Percentiles rank a stretch among this genome's conserved stretches.
These are phyloP conservation scores for Yamadazyma takamatsuzukensis DNA, from an alignment of 805 yeast species.

Conservation along the genomic window DNA sequence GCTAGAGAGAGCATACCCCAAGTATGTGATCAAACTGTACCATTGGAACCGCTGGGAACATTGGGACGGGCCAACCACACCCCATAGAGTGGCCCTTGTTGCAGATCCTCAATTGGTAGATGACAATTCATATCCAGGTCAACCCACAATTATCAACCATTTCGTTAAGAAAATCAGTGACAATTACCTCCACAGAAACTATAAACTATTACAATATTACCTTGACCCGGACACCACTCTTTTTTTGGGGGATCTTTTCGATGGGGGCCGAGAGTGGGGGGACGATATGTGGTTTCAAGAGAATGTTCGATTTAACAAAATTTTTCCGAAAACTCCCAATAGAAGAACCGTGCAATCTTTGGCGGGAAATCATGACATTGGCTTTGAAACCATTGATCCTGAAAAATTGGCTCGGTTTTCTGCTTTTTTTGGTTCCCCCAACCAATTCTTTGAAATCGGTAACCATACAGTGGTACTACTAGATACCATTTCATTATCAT, in stretches of 20 bases:
- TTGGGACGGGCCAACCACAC: slow-evolving; percentile 49
- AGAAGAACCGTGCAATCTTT: slow-evolving; percentile 35
- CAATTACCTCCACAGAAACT: slow-evolving; percentile 74
- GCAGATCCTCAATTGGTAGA: slow-evolving; percentile 98
- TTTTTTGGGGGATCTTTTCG: slow-evolving; percentile 89
- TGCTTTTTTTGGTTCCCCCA: slow-evolving; percentile 70
- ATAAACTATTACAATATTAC: slow-evolving; percentile 51
- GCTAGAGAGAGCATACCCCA: slow-evolving; percentile 29
- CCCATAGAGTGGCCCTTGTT: slow-evolving; percentile 53
- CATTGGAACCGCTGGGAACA: slow-evolving; percentile 64
- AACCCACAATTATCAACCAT: slow-evolving; percentile 48
- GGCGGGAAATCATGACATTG: slow-evolving; percentile 97
- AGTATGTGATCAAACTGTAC: slow-evolving; percentile 21
- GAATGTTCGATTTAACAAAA: slow-evolving; percentile 57
- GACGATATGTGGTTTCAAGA: slow-evolving; percentile 65
- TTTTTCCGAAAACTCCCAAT: slow-evolving; percentile 58
- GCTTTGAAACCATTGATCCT: slow-evolving; percentile 73
- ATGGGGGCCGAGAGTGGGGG: slow-evolving; percentile 90
- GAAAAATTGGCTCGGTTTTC: slow-evolving; percentile 60
- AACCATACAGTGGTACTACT: slow-evolving; percentile 71
- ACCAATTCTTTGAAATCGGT: slow-evolving; percentile 50
- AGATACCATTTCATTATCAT: slow-evolving; percentile 74
- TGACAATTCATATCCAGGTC: slow-evolving; percentile 76
- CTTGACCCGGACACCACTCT: slow-evolving; percentile 74
- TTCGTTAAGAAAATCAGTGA: slow-evolving; percentile 67